These are phyloP conservation scores for Pleurotus citrinopileatus DNA, from an alignment of 768 basidiomycete genomes.

Conservation along the genomic window DNA sequence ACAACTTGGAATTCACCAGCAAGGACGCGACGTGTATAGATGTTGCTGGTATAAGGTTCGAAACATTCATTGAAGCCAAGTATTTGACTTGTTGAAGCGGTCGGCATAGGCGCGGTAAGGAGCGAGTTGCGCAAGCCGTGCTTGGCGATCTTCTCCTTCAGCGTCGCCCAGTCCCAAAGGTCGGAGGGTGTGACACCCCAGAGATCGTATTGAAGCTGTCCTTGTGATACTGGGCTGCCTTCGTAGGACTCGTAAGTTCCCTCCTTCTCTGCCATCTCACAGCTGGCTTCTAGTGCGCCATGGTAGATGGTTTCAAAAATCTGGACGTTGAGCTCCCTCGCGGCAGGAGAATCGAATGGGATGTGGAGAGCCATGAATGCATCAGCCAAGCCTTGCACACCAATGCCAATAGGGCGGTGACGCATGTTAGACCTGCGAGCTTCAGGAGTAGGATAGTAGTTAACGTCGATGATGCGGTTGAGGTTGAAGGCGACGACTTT, in stretches of 20 bases:
- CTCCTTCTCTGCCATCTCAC: conserved; percentile 75
- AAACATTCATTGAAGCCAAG: conserved; percentile 99
- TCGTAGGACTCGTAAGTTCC: conserved; percentile 88
- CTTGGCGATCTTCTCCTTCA: conserved; percentile 84
- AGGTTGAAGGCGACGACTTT: conserved; percentile 94
- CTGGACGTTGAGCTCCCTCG: conserved; percentile 85
- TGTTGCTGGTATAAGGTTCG: conserved; percentile 98
- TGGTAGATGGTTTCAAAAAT: conserved; percentile 99
- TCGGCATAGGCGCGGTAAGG: conserved; percentile 96
- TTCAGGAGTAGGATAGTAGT: conserved; percentile 93
- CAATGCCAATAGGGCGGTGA: conserved; percentile 95
- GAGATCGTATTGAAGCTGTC: conserved; percentile 90
- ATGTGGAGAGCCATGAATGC: conserved; percentile 96
- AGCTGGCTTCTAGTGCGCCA: conserved; percentile 86
- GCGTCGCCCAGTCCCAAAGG: conserved; percentile 90
- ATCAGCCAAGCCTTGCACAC: conserved; percentile 97
- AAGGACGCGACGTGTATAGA: conserved; percentile 98
- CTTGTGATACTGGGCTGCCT: conserved; percentile 87
- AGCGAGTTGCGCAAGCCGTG: conserved; percentile 89
- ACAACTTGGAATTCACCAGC: conserved; percentile 99
- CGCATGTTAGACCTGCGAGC: conserved; percentile 94
- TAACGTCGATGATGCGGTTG: conserved; percentile 91
- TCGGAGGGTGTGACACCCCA: conserved; percentile 90
- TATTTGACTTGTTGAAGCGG: conserved; percentile 97
- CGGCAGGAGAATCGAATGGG: conserved; percentile 90